Evolutionary conservation across 768 basidiomycete species (phyloP).

Genomic region (Suillus lakei): DNA sequence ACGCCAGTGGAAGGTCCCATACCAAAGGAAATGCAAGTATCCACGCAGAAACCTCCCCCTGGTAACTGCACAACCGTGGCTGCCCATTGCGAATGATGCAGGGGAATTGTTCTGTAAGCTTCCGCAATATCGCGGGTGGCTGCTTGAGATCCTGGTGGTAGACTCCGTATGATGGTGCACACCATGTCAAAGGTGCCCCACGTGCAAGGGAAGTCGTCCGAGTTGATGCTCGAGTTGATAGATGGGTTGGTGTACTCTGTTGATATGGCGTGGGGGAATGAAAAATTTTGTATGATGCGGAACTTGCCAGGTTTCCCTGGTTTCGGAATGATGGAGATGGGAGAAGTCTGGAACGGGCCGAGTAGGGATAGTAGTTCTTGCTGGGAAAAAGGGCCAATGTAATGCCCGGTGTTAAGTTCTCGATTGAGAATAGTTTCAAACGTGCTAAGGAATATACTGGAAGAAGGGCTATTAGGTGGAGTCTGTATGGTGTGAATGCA

Average conservation of each 20-base stretch:
- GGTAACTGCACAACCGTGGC: constrained; percentile 24
- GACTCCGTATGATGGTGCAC: constrained; percentile 22
- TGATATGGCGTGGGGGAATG: constrained; percentile 29
- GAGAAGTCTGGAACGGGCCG: constrained; percentile 45
- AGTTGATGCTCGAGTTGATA: constrained; percentile 40
- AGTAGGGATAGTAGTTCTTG: constrained; percentile 27
- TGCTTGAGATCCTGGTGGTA: constrained; percentile 36
- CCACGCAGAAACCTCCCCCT: constrained; percentile 18
- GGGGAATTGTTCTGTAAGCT: constrained; percentile 37
- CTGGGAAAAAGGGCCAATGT: constrained; percentile 20
- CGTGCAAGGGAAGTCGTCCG: constrained; percentile 42
- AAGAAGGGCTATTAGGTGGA: too few species aligned
- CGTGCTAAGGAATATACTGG: too few species aligned
- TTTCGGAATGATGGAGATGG: constrained; percentile 43
- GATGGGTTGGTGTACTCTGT: constrained; percentile 41
- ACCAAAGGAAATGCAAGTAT: background rate
- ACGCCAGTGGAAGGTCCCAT: background rate
- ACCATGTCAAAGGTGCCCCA: constrained; percentile 42
- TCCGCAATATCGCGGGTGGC: constrained; percentile 36
- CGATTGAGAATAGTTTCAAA: too few species aligned
- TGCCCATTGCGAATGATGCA: constrained; percentile 33
- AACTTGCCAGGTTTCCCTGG: constrained; percentile 37
- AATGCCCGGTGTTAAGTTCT: constrained; percentile 22
- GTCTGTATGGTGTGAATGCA: too few species aligned
- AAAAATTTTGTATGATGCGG: constrained; percentile 43